Evolutionary conservation across 495 filamentous ascomycete genomes (phyloP), one percentile per base, ranked within the genome.

Genomic region (Lepraria neglecta): DNA sequence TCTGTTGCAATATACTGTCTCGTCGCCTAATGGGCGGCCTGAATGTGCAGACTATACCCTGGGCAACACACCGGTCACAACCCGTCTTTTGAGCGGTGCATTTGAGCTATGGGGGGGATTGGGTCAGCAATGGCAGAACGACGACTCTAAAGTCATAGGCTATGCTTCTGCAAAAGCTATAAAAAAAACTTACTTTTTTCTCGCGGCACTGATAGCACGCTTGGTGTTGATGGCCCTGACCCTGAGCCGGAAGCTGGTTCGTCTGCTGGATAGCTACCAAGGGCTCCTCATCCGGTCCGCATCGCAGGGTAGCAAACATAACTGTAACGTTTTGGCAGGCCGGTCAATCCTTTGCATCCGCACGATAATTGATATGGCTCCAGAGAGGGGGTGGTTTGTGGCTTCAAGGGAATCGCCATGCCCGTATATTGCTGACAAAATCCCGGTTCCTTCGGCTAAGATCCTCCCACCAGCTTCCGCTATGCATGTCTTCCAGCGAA

Each of bases 41-140:
- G 17, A 21, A 47, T 24, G 45, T 47, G 45, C 45, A 47, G 45
- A 21, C 45, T n/a, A 47, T 47, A 47, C 45, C 45, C n/a, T 47
- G 45, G 14, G 45, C 45, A 47, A 47, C 45, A 47, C 45, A 47
- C 45, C 45, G 45, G 21, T 47, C 45, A 47, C 45, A 47, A 47
- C 45, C 45, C n/a, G 45, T 47, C 45, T 47, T 47, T 47, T 47
- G 45, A 47, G 45, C 45, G n/a, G 45, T 47, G 45, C 45, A 47
- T 21, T 47, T 47, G 3, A 47, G 45, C 45, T 47, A 47, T 47
- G 19, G 45, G 45, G 33, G 45, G n/a, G 45, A 47, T 47, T 21
- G n/a, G 45, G n/a, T 47, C n/a, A 47, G 45, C n/a, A 47, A 47
- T 19, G n/a, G 45, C n/a, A 24, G n/a, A 47, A 47, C n/a, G n/a